Percentiles rank a stretch among this genome's conserved stretches.
Conservation (phyloP, 495 filamentous ascomycete species). For the Xylaria scruposa region DNA sequence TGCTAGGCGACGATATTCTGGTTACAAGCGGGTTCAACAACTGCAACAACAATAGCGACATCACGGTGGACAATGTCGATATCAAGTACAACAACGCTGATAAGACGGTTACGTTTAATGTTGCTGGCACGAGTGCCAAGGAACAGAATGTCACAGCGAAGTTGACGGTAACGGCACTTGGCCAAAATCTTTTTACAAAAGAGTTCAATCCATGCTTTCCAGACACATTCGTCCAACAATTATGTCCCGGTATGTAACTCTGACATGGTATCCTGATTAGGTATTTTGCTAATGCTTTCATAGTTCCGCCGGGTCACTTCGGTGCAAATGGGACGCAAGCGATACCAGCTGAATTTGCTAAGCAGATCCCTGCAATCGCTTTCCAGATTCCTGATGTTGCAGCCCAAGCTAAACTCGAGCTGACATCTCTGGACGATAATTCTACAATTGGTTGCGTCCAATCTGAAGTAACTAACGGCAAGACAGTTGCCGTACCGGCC, state of each 20-base stretch:
- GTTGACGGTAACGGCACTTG: constrained; percentile 85
- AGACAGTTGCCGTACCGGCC: constrained; percentile 73
- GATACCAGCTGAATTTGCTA: constrained; percentile 73
- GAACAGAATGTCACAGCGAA: constrained; percentile 82
- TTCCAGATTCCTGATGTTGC: constrained; percentile 92
- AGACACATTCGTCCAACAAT: constrained; percentile 66
- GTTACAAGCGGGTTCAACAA: constrained; percentile 79
- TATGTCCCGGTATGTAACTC: constrained; percentile 77
- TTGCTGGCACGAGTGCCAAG: constrained; percentile 75
- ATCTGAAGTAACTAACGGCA: constrained; percentile 84
- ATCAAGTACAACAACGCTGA: constrained; percentile 79
- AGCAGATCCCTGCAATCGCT: constrained; percentile 84
- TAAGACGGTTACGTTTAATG: constrained; percentile 78
- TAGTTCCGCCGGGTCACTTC: constrained; percentile 79
- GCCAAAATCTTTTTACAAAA: constrained; percentile 79
- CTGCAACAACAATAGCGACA: constrained; percentile 69
- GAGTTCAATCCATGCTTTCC: constrained; percentile 81
- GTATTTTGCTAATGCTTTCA: constrained; percentile 40
- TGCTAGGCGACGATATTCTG: constrained; percentile 71
- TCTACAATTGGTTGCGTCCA: constrained; percentile 80
- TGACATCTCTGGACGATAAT: constrained; percentile 66
- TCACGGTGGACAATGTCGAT: constrained; percentile 76
- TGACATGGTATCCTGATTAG: constrained; percentile 10
- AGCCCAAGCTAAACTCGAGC: constrained; percentile 79
- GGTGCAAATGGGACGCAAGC: constrained; percentile 69